A percentile compares a stretch with the other conserved stretches of the same genome.
phyloP scores from a whole-genome alignment of 805 yeast genomes.

The Starmerella cellae region DNA sequence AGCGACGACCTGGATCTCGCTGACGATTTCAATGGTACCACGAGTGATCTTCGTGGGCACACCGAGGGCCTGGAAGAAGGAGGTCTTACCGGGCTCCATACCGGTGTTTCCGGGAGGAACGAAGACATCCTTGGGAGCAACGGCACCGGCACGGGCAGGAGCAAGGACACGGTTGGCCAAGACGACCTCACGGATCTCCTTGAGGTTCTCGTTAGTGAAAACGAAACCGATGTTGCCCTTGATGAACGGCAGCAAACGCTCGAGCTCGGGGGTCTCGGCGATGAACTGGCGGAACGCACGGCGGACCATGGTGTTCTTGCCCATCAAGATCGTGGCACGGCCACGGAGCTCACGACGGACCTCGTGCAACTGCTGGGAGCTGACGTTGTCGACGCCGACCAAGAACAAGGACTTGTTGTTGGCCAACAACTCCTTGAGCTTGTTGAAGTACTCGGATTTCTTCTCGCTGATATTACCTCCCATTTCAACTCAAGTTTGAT shows the following conservation, averaged over 20 bases:
- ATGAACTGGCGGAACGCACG: constrained; percentile 97
- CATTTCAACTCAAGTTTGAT: constrained; percentile 74
- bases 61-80: constrained; percentile 99
- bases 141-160: constrained; percentile 99
- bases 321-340: constrained; percentile 93
- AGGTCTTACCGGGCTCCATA: constrained; percentile 99
- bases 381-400: constrained; percentile 99
- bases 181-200: constrained; percentile 78
- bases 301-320: constrained; percentile 99
- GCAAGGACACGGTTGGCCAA: constrained; percentile 95
- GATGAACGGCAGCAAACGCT: constrained; percentile 86
- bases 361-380: constrained; percentile 99
- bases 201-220: constrained; percentile 94
- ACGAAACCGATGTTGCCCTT: constrained; percentile 99
- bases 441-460: constrained; percentile 88
- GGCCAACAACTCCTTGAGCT: constrained; percentile 88
- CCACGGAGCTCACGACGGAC: constrained; percentile 94
- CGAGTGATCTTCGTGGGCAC: constrained; percentile 99
- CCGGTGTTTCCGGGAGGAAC: constrained; percentile 99
- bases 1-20: constrained; percentile 89
- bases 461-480: constrained; percentile 82
- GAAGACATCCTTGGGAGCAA: constrained; percentile 96
- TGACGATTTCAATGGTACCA: constrained; percentile 99
- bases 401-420: constrained; percentile 97
- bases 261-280: constrained; percentile 87